Evolutionary conservation across 116 monocot species (phyloP), one percentile per base, ranked within the genome.

Genomic region (Dioscorea cayenensis): DNA sequence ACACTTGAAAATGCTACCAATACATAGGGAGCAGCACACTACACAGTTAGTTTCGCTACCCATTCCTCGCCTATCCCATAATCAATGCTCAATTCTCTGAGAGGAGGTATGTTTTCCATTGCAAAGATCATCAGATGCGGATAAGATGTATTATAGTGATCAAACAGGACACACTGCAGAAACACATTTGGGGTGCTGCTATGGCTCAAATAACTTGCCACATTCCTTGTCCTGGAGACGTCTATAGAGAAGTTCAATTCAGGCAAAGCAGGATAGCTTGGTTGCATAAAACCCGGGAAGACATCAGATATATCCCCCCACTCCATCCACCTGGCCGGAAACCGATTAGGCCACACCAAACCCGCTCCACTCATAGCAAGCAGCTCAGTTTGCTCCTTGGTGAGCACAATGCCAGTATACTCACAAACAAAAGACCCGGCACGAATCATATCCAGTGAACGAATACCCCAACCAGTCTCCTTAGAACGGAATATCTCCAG

Each of bases 81-180:
- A 79, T 99, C 99, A 70, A 99, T 80, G 73, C 89, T 85, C 66
- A 99, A 78, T 77, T 99, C 99, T 71, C 86, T 89, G 55, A 99
- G 36, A 19, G 99, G 99, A 69, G 94, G 94, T 14, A 99, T 87
- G 71, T 91, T 99, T 69, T 83, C 87, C 83, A 87, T 69, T 5
- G 87, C 82, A 70, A 80, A 90, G 16, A 90, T 66, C 94, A 94
- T 90, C 13, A 94, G 69, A 71, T 85, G 90, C 28, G 94, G 90
- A 49, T 82, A 90, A 7, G 67, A 77, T 14, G 14, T 63, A 69
- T 85, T 71, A 27, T 82, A 67, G 28, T 88, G 87, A 71, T 84
- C 87, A 73, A 50, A 80, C 0, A 87, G 69, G 6, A 90, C 85
- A 78, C 78, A 83, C 74, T 94, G 94, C 70, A 85, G 66, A 77